Evolutionary conservation across 495 filamentous ascomycete genomes (phyloP).

Genomic region (Collariella sp.): DNA sequence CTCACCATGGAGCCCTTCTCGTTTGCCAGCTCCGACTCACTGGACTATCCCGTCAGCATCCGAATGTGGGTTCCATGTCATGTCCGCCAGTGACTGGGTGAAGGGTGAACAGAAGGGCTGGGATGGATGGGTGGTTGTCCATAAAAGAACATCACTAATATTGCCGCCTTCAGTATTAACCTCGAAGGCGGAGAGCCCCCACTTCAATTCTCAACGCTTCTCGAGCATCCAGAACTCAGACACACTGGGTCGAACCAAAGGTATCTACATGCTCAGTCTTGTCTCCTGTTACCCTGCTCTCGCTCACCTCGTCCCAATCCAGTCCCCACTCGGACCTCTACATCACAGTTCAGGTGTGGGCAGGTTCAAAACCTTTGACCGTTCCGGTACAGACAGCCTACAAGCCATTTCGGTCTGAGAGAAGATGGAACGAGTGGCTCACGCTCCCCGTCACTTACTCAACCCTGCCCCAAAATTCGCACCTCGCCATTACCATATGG

Average conservation of each 20-base stretch:
- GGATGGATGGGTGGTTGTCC: too few relatives aligned
- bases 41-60: conserved; percentile 70
- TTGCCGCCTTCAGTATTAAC: conserved; percentile 41
- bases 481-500: conserved; percentile 92
- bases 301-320: conserved; percentile 25
- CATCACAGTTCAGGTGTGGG: conserved; percentile 87
- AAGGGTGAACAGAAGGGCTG: too few relatives aligned
- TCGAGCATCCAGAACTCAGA: conserved; percentile 67
- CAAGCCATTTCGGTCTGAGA: conserved; percentile 69
- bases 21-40: conserved; percentile 75
- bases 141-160: not conserved
- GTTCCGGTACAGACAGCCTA: conserved; percentile 88
- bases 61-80: conserved; percentile 47
- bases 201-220: conserved; percentile 66
- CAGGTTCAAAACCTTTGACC: conserved; percentile 88
- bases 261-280: not conserved
- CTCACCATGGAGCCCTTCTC: conserved; percentile 81
- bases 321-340: conserved; percentile 77
- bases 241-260: conserved; percentile 69
- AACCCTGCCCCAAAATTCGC: conserved; percentile 65
- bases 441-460: conserved; percentile 74
- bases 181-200: conserved; percentile 81
- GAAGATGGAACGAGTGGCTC: conserved; percentile 96
- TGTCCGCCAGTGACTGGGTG: not conserved
- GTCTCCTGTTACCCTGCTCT: not conserved